Evolutionary conservation across 163 green algal species (phyloP).

Genomic region (Picocystis sp.): DNA sequence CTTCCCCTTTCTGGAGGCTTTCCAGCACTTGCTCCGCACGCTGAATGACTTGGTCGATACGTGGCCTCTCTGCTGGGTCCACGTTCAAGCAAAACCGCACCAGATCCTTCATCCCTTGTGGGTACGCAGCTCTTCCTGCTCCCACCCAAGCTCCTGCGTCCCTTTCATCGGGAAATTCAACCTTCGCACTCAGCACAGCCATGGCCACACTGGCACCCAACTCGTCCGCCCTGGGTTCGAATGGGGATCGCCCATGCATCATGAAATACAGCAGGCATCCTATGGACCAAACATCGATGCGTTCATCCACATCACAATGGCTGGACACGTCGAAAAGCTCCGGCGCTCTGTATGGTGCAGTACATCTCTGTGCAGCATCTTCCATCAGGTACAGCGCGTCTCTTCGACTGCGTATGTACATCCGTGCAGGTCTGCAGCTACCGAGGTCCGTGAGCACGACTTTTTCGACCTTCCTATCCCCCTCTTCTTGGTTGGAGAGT

Average conservation of each 20-base stretch:
- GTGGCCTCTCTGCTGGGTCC: too few relatives aligned
- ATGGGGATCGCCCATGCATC: slow-evolving; percentile 62
- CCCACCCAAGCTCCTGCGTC: too few relatives aligned
- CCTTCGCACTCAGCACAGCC: slow-evolving; percentile 31
- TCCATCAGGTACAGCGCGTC: slow-evolving; percentile 40
- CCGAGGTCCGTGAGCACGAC: slow-evolving; percentile 81
- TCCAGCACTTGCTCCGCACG: too few relatives aligned
- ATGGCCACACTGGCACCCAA: slow-evolving; percentile 46
- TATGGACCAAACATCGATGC: slow-evolving; percentile 69
- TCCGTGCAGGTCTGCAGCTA: slow-evolving; percentile 21
- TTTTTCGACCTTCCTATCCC: slow-evolving; percentile 10
- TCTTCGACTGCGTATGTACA: slow-evolving; percentile 29
- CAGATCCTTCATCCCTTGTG: too few relatives aligned
- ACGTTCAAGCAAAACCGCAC: too few relatives aligned
- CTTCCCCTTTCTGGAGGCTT: too few relatives aligned
- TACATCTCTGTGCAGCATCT: slow-evolving; percentile 20
- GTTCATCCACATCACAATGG: slow-evolving; percentile 43
- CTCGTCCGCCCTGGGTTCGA: slow-evolving; percentile 52
- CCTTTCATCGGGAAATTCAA: slow-evolving; percentile 7
- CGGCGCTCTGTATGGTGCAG: slow-evolving; percentile 66
- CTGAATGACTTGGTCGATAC: too few relatives aligned
- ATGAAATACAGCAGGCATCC: slow-evolving; percentile 63
- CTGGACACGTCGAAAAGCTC: slow-evolving; percentile 78
- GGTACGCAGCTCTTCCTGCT: too few relatives aligned
- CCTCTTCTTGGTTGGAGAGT: slow-evolving; percentile 4